These are phyloP conservation scores for Microthyrium microscopicum DNA, from an alignment of 2,329 filamentous ascomycete species.

Conservation along the genomic window DNA sequence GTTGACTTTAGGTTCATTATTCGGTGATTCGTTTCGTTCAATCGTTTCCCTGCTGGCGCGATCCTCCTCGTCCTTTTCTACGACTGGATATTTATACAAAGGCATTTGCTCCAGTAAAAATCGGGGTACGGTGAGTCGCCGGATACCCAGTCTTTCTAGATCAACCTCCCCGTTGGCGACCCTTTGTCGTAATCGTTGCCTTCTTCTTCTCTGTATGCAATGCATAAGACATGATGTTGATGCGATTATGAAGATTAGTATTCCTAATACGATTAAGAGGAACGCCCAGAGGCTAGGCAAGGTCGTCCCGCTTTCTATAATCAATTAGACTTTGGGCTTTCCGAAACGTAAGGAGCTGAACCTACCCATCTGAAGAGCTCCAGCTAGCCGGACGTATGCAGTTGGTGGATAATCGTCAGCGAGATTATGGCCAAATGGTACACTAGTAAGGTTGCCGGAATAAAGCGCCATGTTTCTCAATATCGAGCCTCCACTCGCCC, in stretches of 20 bases:
- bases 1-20: not conserved
- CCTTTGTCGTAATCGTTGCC: slow-evolving; percentile 49
- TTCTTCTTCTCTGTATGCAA: slow-evolving; percentile 53
- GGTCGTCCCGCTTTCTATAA: slow-evolving; percentile 16
- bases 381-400: slow-evolving; percentile 35
- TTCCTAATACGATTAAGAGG: slow-evolving; percentile 48
- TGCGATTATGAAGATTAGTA: slow-evolving; percentile 51
- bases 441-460: slow-evolving; percentile 51
- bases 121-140: slow-evolving; percentile 59
- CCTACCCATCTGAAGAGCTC: slow-evolving; percentile 30
- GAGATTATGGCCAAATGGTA: slow-evolving; percentile 24
- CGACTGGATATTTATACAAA: slow-evolving; percentile 50
- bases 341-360: slow-evolving; percentile 17
- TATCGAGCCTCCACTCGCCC: slow-evolving; percentile 46
- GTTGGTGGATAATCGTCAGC: slow-evolving; percentile 20
- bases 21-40: slow-evolving; percentile 1
- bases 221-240: slow-evolving; percentile 60
- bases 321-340: slow-evolving; percentile 4
- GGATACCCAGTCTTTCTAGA: slow-evolving; percentile 72
- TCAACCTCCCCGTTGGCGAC: slow-evolving; percentile 69
- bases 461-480: slow-evolving; percentile 59
- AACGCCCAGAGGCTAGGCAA: slow-evolving; percentile 74
- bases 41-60: not conserved
- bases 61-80: not conserved
- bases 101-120: slow-evolving; percentile 58